phyloP scores from a whole-genome alignment of 2,329 filamentous ascomycete species.

The Septoria linicola region DNA sequence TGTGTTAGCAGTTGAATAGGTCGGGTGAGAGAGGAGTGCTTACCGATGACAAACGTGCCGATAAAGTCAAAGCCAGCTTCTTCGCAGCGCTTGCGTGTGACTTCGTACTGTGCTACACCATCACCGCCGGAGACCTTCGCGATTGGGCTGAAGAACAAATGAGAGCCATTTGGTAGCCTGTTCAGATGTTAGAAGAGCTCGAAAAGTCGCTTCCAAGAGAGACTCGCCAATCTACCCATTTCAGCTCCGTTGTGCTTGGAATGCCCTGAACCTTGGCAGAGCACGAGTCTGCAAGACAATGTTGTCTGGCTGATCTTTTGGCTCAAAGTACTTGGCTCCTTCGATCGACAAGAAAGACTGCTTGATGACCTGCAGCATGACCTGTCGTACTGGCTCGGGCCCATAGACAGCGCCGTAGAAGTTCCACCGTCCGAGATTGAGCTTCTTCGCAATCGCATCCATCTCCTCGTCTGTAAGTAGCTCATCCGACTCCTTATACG shows the following conservation, averaged over 20 bases:
- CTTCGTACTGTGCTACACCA: slow-evolving; percentile 46
- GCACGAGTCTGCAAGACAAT: slow-evolving; percentile 34
- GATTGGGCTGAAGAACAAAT: slow-evolving; percentile 56
- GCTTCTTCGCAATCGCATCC: slow-evolving; percentile 43
- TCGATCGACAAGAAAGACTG: slow-evolving; percentile 44
- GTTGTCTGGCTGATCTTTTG: slow-evolving; percentile 42
- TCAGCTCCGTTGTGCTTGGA: slow-evolving; percentile 40
- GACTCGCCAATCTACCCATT: slow-evolving; percentile 50
- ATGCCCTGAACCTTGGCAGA: slow-evolving; percentile 34
- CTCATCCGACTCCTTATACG: slow-evolving; percentile 31
- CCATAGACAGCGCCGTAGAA: slow-evolving; percentile 52
- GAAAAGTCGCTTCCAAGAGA: not conserved
- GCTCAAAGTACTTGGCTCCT: slow-evolving; percentile 47
- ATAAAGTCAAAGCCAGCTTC: slow-evolving; percentile 54
- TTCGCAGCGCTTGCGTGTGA: slow-evolving; percentile 38
- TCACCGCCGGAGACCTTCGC: slow-evolving; percentile 51
- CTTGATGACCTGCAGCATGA: slow-evolving; percentile 44
- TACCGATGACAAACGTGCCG: slow-evolving; percentile 52
- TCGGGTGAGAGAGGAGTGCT: no score
- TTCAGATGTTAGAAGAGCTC: not conserved
- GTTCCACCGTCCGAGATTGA: slow-evolving; percentile 51
- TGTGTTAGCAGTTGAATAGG: no score
- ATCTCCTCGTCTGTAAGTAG: slow-evolving; percentile 44
- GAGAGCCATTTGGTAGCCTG: slow-evolving; percentile 50
- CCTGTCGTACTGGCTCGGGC: slow-evolving; percentile 33